phyloP scores from a whole-genome alignment of 495 filamentous ascomycete species.

The Neurospora sp. region DNA sequence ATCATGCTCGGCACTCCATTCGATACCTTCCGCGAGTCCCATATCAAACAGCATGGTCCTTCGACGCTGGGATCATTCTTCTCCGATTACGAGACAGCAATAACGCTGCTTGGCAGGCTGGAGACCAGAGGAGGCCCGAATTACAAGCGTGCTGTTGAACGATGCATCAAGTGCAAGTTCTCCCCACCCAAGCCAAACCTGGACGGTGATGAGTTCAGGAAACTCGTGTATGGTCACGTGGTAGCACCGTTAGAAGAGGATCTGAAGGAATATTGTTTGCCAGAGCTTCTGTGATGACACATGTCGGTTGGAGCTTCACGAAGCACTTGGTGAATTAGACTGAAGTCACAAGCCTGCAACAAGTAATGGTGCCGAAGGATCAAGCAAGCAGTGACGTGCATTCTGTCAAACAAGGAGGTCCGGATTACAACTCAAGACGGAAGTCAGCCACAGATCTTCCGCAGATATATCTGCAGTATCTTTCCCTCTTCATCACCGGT shows the following conservation, averaged over 20 bases:
- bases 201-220: background rate
- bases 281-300: background rate
- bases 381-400: background rate
- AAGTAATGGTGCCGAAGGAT: background rate
- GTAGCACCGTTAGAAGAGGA: background rate
- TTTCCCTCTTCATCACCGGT: no score
- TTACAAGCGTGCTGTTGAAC: constrained; percentile 7
- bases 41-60: background rate
- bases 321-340: background rate
- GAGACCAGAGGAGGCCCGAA: background rate
- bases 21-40: background rate
- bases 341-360: background rate
- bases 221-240: background rate
- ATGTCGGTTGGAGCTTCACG: background rate
- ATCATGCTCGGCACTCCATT: constrained; percentile 5
- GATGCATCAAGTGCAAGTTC: background rate
- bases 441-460: background rate
- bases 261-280: background rate
- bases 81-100: background rate
- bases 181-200: background rate
- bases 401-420: background rate
- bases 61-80: background rate
- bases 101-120: background rate
- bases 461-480: background rate
- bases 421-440: background rate